Evolutionary conservation across 257 asterid species (phyloP).

Genomic region (Henckelia pumila): DNA sequence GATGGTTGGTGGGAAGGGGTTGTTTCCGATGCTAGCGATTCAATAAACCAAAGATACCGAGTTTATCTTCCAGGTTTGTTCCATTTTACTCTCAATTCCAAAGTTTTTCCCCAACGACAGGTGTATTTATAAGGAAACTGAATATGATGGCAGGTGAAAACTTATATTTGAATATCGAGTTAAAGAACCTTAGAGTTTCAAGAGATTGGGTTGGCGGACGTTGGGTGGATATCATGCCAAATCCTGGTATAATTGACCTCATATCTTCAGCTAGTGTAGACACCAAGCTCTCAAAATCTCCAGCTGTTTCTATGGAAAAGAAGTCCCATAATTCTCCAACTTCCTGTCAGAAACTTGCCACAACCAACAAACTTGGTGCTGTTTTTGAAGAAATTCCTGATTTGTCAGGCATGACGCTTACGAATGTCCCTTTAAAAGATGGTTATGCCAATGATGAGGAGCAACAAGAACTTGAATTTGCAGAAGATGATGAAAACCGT

Average conservation of each 20-base stretch:
- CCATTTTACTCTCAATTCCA: not conserved
- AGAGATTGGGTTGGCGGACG: conserved; percentile 82
- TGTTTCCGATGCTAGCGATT: conserved; percentile 36
- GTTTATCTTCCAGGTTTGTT: conserved; percentile 76
- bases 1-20: conserved; percentile 99
- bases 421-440: conserved; percentile 47
- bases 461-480: conserved; percentile 31
- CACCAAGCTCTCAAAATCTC: conserved; percentile 51
- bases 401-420: conserved; percentile 41
- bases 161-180: conserved; percentile 47
- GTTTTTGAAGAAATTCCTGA: conserved; percentile 47
- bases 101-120: not conserved
- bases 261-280: conserved; percentile 49
- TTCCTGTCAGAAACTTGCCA: conserved; percentile 34
- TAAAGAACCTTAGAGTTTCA: conserved; percentile 62
- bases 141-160: conserved; percentile 64
- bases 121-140: not conserved
- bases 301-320: conserved; percentile 44
- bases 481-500: conserved; percentile 31
- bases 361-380: conserved; percentile 37
- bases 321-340: conserved; percentile 45
- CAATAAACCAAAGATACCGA: conserved; percentile 45
- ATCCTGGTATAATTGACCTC: conserved; percentile 51
- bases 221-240: conserved; percentile 77
- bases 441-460: conserved; percentile 40